A percentile compares a stretch with the other conserved stretches of the same genome.
These are phyloP conservation scores for Phytophthora fragariae DNA, from an alignment of 352 stramenopile species.

Conservation along the genomic window DNA sequence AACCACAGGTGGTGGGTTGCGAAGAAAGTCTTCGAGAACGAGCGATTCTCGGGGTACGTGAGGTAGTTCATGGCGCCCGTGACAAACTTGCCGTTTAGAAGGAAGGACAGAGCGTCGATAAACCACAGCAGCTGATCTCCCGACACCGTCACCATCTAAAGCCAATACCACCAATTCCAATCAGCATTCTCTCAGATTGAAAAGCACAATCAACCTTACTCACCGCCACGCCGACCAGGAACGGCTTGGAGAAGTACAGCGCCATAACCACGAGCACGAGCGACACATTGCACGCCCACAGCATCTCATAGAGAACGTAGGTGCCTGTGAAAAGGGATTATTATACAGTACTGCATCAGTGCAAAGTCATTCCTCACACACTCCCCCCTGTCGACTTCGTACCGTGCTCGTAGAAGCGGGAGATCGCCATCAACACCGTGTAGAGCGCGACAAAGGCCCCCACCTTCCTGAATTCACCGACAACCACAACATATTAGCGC, in stretches of 20 bases:
- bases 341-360: background rate
- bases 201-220: slow-evolving; percentile 16
- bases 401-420: slow-evolving; percentile 73
- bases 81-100: slow-evolving; percentile 85
- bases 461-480: slow-evolving; percentile 46
- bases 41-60: slow-evolving; percentile 80
- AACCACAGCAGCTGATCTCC: slow-evolving; percentile 95
- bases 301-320: slow-evolving; percentile 82
- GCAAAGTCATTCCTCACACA: background rate
- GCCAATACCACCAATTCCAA: background rate
- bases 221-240: slow-evolving; percentile 82
- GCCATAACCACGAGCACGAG: slow-evolving; percentile 72
- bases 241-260: slow-evolving; percentile 79
- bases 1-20: slow-evolving; percentile 89
- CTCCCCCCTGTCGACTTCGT: background rate
- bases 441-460: slow-evolving; percentile 63
- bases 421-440: slow-evolving; percentile 55
- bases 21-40: slow-evolving; percentile 85
- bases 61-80: slow-evolving; percentile 93
- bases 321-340: slow-evolving; percentile 38
- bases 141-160: slow-evolving; percentile 90
- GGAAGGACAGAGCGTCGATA: slow-evolving; percentile 80
- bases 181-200: background rate
- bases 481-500: background rate
- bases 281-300: slow-evolving; percentile 87